Evolutionary conservation across 2,329 filamentous ascomycete species (phyloP).

Genomic region (Aspergillus terreus): DNA sequence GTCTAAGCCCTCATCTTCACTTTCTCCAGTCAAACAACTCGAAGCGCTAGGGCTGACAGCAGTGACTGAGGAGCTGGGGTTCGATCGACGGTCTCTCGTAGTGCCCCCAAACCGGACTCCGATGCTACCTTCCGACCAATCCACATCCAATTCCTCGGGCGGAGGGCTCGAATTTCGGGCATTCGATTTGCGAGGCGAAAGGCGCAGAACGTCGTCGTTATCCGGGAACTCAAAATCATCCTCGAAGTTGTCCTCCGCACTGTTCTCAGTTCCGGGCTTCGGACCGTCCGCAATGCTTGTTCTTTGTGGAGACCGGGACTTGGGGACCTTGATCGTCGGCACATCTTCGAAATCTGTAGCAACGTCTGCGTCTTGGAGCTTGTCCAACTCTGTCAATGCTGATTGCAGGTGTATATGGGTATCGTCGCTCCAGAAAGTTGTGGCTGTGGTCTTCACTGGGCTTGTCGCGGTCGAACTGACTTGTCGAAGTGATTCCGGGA

Average conservation of each 20-base stretch:
- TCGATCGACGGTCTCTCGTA: slow-evolving; percentile 71
- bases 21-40: slow-evolving; percentile 86
- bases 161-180: slow-evolving; percentile 60
- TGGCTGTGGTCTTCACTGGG: slow-evolving; percentile 33
- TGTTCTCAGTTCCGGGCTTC: slow-evolving; percentile 41
- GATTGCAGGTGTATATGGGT: slow-evolving; percentile 54
- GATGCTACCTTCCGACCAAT: slow-evolving; percentile 91
- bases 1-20: slow-evolving; percentile 87
- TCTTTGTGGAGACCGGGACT: slow-evolving; percentile 52
- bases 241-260: slow-evolving; percentile 65
- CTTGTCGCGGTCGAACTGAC: slow-evolving; percentile 51
- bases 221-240: slow-evolving; percentile 68
- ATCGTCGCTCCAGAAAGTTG: slow-evolving; percentile 27
- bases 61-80: slow-evolving; percentile 80
- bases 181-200: slow-evolving; percentile 59
- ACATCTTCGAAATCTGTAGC: slow-evolving; percentile 61
- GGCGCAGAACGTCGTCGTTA: slow-evolving; percentile 59
- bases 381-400: slow-evolving; percentile 54
- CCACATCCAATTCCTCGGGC: slow-evolving; percentile 70
- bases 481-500: slow-evolving; percentile 66
- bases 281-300: slow-evolving; percentile 51
- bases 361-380: slow-evolving; percentile 60
- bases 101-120: slow-evolving; percentile 89
- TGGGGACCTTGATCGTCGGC: slow-evolving; percentile 66
- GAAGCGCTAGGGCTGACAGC: slow-evolving; percentile 89